Base-by-base conservation (phyloP, 495 filamentous ascomycete genomes). In the Talaromyces adpressus region DNA sequence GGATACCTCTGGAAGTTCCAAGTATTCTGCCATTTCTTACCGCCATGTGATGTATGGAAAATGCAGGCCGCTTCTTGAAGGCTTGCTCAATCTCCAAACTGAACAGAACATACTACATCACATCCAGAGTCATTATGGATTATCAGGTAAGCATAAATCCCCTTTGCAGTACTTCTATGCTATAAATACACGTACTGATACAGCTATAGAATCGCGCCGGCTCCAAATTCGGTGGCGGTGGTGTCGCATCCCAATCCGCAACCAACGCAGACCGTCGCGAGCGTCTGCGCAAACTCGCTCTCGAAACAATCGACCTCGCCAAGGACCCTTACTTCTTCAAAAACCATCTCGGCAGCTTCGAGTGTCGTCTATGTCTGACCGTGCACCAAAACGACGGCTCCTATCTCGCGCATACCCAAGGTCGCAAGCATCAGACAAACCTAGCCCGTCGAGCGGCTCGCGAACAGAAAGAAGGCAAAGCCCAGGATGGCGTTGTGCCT, bases 291-390 rank as follows among this genome's bases (percentile, higher is more conserved):
- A 96, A 96, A 79, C 91, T 99, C 69, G 94, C 94, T 12, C 90
- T 99, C 66, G 94, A 99, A 79, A 92, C 91, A 20, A 99, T 99
- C 82, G 95, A 99, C 77, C 88, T 99, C 53, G 95, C 98, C 73
- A 98, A 98, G 78, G 94, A 99, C 79, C 94, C 94, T 0, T 99
- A 98, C 83, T 97, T 99, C 84, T 98, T 99, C 89, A 96, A 96
- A 73, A 99, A 99, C 80, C 94, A 99, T 70, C 91, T 98, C 66
- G 94, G 94, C 66, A 93, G 89, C 74, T 99, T 97, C 79, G 94
- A 99, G 73, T 99, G 94, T 74, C 91, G 95, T 16, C 88, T 99
- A 47, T 99, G 94, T 69, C 81, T 99, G 32, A 99, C 94, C 2
- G 95, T 98, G n/a, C 94, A 99, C 82, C 94, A 99, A 70, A 99